Evolutionary conservation across 2,329 filamentous ascomycete species (phyloP), one percentile per base, ranked within the genome.

Genomic region (Apiospora arundinis): DNA sequence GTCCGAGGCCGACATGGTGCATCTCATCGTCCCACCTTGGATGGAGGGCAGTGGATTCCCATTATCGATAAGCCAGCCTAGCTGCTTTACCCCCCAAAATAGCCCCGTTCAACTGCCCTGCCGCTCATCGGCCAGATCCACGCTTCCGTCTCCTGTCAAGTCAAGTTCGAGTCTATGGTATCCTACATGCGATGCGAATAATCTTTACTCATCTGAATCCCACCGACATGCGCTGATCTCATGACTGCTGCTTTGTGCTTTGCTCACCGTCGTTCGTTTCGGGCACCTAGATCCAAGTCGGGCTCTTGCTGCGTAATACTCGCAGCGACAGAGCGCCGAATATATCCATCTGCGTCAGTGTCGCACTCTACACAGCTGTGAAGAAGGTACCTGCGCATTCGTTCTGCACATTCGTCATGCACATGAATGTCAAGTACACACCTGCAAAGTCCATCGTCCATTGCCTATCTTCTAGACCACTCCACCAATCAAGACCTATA

Each of bases 401-500:
- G 18, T 63, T 28, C 21, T 40, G 56, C 56, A n/a, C 56, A 23
- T 14, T n/a, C 49, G 32, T 40, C n/a, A 16, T n/a, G 45, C 45
- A 48, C 14, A 48, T n/a, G 45, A n/a, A 21, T 6, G 14, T 16
- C 16, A 12, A 25, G 25, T 60, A 44, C 48, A 69, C 25, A n/a
- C 32, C 48, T 44, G 28, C n/a, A 49, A n/a, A 28, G 40, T 68
- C 32, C 52, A 42, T 69, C 67, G 12, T 8, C 40, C 23, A 32
- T 32, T 6, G 32, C 32, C 32, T 6, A 32, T 4, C 32, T 32
- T 37, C 45, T 66, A 42, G 68, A 56, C 49, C 63, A 32, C n/a
- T 65, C 65, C 23, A 60, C 67, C 63, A 52, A 68, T 71, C 42
- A 65, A 68, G 28, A 48, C 28, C 21, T 67, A 28, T 28, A 49